Evolutionary conservation across 1,284 basidiomycete genomes (phyloP).

Genomic region (Pterulicium gracile): DNA sequence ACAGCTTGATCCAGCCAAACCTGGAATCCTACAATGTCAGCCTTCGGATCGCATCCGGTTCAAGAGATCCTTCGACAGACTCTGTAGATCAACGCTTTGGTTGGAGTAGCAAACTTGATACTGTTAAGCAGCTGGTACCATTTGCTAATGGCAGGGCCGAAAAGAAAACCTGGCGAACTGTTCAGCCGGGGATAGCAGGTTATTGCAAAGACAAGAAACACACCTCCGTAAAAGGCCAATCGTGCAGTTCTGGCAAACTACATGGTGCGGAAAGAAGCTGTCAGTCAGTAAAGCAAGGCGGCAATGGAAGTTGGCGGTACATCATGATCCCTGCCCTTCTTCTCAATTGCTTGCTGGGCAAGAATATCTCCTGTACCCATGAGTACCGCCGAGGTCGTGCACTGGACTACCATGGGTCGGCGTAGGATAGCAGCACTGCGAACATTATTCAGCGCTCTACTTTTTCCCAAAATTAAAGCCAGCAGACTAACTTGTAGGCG

Average conservation of each 20-base stretch:
- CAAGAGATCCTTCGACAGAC: conserved; percentile 21
- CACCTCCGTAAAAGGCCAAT: conserved; percentile 66
- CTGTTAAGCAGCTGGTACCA: conserved; percentile 61
- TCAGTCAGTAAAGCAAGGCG: conserved; percentile 19
- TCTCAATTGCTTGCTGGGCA: conserved; percentile 75
- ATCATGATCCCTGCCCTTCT: conserved; percentile 54
- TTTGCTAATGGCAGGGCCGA: conserved; percentile 62
- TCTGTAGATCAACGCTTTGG: conserved; percentile 44
- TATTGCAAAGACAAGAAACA: conserved; percentile 8
- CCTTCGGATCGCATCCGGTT: conserved; percentile 4
- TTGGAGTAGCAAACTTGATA: conserved; percentile 49
- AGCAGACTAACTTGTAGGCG: background rate
- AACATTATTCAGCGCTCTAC: background rate
- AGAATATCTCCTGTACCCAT: conserved; percentile 76
- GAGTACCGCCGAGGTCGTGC: conserved; percentile 52
- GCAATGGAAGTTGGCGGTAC: no score
- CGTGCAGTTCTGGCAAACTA: conserved; percentile 65
- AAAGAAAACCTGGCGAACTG: conserved; percentile 38
- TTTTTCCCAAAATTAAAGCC: background rate
- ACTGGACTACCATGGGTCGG: conserved; percentile 56
- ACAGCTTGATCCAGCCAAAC: conserved; percentile 67
- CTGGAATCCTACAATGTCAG: conserved; percentile 22
- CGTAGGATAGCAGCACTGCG: conserved; percentile 48
- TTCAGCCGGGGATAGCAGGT: background rate
- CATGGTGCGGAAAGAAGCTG: conserved; percentile 3